Evolutionary conservation across 257 asterid species (phyloP).

Genomic region (Nicotiana tomentosiformis): DNA sequence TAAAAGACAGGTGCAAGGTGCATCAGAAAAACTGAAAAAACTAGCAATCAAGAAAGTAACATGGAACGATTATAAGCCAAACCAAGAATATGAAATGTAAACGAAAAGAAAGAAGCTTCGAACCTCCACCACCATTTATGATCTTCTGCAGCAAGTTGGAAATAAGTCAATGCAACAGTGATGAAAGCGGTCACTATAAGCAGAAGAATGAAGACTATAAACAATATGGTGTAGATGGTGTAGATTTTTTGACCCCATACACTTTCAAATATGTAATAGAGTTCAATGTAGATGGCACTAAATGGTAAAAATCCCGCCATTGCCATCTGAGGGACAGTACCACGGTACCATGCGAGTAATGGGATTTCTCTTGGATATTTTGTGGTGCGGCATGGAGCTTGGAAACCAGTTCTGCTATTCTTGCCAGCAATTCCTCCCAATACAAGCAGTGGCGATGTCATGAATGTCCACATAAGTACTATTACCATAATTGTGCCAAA

Average conservation of each 20-base stretch:
- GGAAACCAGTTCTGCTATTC: constrained; percentile 16
- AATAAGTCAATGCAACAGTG: constrained; percentile 23
- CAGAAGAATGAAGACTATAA: constrained; percentile 19
- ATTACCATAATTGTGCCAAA: constrained; percentile 10
- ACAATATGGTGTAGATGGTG: constrained; percentile 14
- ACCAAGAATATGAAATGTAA: background rate
- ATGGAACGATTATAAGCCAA: background rate
- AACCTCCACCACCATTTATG: constrained; percentile 43
- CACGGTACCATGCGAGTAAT: constrained; percentile 18
- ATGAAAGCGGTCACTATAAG: constrained; percentile 19
- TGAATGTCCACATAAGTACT: constrained; percentile 16
- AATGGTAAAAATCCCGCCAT: constrained; percentile 25
- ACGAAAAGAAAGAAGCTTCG: background rate
- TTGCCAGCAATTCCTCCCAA: constrained; percentile 26
- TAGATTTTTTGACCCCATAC: constrained; percentile 29
- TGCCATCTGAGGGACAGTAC: constrained; percentile 23
- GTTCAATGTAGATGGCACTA: constrained; percentile 17
- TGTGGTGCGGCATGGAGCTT: constrained; percentile 27
- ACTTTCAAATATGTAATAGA: constrained; percentile 21
- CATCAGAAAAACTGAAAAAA: background rate
- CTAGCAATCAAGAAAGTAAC: background rate
- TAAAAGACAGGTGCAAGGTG: background rate
- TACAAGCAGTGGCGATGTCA: constrained; percentile 17
- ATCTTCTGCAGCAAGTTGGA: constrained; percentile 35
- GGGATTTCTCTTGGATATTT: constrained; percentile 29